A percentile compares a stretch with the other conserved stretches of the same genome.
These are phyloP conservation scores for Extremus antarcticus DNA, from an alignment of 495 filamentous ascomycete genomes.

Conservation along the genomic window DNA sequence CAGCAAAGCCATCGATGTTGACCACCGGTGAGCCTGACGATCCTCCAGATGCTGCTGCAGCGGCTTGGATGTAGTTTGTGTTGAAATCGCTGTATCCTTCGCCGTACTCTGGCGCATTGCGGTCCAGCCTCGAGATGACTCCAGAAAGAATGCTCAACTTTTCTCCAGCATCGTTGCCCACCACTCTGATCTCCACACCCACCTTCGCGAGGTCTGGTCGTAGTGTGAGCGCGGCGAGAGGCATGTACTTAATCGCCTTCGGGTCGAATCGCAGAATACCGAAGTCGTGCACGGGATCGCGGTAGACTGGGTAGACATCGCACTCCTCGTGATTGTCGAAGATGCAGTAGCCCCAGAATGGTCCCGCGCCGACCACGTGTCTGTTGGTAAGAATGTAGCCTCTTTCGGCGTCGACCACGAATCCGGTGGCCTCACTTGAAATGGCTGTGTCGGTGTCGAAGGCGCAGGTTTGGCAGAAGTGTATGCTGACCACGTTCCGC, in stretches of 20 bases:
- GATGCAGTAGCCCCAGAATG: conserved; percentile 95
- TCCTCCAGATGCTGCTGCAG: conserved; percentile 88
- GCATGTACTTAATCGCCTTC: conserved; percentile 92
- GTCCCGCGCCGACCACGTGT: conserved; percentile 92
- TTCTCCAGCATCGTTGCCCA: conserved; percentile 97
- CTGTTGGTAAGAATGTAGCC: conserved; percentile 47
- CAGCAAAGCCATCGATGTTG: conserved; percentile 83
- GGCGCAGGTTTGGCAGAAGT: conserved; percentile 96
- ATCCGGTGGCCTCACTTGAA: conserved; percentile 91
- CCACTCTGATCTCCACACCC: conserved; percentile 86
- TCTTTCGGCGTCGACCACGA: conserved; percentile 90
- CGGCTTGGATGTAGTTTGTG: conserved; percentile 98
- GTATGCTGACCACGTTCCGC: conserved; percentile 86
- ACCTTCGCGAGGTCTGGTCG: conserved; percentile 72
- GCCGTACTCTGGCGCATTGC: conserved; percentile 95
- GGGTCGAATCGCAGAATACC: conserved; percentile 94
- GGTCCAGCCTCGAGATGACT: conserved; percentile 88
- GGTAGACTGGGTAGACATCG: conserved; percentile 94
- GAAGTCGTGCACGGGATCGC: conserved; percentile 97
- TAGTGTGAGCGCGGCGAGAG: conserved; percentile 63
- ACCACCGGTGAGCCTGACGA: conserved; percentile 96
- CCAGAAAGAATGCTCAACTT: conserved; percentile 97
- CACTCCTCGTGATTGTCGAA: conserved; percentile 99
- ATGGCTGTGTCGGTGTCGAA: conserved; percentile 94
- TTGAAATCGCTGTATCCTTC: conserved; percentile 99